Conservation (phyloP, 768 basidiomycete species). For the Termitomyces titanicus region DNA sequence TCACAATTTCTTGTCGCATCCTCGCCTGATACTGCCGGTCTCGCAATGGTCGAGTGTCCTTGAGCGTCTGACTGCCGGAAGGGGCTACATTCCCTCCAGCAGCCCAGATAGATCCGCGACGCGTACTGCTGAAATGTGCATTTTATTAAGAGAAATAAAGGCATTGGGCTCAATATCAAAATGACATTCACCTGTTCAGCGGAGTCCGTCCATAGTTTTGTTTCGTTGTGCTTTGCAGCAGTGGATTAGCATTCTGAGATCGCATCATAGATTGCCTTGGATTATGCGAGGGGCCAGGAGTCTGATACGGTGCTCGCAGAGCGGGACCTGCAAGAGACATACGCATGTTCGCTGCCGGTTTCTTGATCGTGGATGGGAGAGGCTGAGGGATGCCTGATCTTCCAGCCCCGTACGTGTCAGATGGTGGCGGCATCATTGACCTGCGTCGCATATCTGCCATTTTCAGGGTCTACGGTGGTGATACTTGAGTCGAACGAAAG, state of each 20-base stretch:
- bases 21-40: conserved; percentile 69
- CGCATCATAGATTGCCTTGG: conserved; percentile 68
- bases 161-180: conserved; percentile 2
- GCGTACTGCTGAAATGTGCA: conserved; percentile 47
- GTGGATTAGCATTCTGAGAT: conserved; percentile 64
- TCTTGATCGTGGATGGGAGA: conserved; percentile 73
- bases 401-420: conserved; percentile 44
- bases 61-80: conserved; percentile 50
- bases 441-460: conserved; percentile 45
- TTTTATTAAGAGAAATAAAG: conserved; percentile 2
- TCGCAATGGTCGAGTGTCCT: conserved; percentile 77
- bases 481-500: conserved; percentile 1
- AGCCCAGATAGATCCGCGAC: conserved; percentile 74
- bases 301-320: conserved; percentile 50
- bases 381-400: conserved; percentile 61
- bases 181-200: conserved; percentile 52
- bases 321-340: conserved; percentile 79
- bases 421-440: conserved; percentile 53
- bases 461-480: too few species aligned
- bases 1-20: conserved; percentile 74
- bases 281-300: conserved; percentile 41
- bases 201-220: conserved; percentile 71
- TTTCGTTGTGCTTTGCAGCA: conserved; percentile 69
- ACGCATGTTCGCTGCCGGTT: conserved; percentile 50
- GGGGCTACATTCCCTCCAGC: conserved; percentile 49